A percentile compares a stretch with the other conserved stretches of the same genome.
Conservation (phyloP, 2,329 filamentous ascomycete genomes). For the Arachnomyces sp. region DNA sequence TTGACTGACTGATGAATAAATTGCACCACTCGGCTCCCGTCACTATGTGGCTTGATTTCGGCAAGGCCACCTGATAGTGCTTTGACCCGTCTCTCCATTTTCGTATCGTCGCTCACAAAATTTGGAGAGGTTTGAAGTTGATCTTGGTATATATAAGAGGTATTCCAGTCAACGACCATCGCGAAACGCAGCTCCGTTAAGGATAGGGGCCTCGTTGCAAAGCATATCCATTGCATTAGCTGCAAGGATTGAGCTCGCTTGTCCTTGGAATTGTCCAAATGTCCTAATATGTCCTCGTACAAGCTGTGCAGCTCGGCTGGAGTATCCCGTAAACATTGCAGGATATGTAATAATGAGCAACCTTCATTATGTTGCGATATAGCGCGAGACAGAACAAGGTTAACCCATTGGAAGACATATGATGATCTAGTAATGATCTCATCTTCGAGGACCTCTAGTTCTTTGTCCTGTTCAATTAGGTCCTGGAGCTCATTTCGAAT, state of each 20-base stretch:
- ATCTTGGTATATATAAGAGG: neutral
- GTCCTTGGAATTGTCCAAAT: neutral
- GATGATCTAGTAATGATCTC: constrained; percentile 7
- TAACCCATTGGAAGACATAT: constrained; percentile 15
- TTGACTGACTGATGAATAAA: constrained; percentile 16
- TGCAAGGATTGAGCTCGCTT: constrained; percentile 8
- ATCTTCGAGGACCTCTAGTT: neutral
- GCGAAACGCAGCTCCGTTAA: constrained; percentile 15
- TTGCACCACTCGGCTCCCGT: constrained; percentile 6
- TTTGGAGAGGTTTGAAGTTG: neutral
- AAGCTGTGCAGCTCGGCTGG: constrained; percentile 4
- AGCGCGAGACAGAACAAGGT: constrained; percentile 11
- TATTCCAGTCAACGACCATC: constrained; percentile 7
- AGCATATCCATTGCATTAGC: constrained; percentile 18
- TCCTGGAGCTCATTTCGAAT: constrained; percentile 3
- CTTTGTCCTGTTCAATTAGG: constrained; percentile 1
- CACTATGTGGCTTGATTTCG: neutral
- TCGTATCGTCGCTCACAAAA: neutral
- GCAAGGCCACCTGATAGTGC: constrained; percentile 1
- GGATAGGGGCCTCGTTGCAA: constrained; percentile 13
- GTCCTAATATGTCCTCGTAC: constrained; percentile 5
- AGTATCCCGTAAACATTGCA: constrained; percentile 7
- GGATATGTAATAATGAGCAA: no score
- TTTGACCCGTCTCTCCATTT: constrained; percentile 1
- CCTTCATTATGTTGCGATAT: constrained; percentile 12